Base-by-base conservation (phyloP, 352 stramenopile genomes). In the Phytophthora brassicae region DNA sequence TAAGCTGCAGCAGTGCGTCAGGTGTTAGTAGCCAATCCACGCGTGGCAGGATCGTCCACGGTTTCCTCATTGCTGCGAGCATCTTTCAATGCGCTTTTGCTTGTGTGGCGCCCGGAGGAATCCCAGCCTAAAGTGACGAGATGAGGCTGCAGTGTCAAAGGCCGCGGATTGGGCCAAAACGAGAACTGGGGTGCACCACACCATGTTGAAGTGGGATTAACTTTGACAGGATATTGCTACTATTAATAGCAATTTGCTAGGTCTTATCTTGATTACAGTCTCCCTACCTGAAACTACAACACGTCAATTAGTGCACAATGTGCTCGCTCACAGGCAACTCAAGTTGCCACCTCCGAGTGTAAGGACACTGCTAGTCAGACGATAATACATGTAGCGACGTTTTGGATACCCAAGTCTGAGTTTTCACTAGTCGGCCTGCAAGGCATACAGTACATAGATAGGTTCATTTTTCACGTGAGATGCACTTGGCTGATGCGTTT, bases 1-100 rank as follows among this genome's bases (percentile, higher is more conserved):
- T 49, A 16, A 66, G 43, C 65, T 89, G 76, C 17, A 92, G 69
- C 42, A 84, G 53, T 28, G 70, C 52, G 33, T 81, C 77, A 42
- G 79, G 77, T 28, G 72, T 70, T 13, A 77, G 54, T 44, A 81
- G 52, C 68, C 62, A 74, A 52, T 74, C 59, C 38, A 75, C 22
- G 24, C 59, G 47, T 12, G 56, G 51, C 24, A 77, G 42, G 41
- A 77, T 42, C 33, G 69, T 58, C 56, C 62, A 64, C 36, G 51
- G 35, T 61, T 64, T 67, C 36, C 42, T 44, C 45, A 67, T 57
- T 45, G 36, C 49, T 2, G 42, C 23, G 31, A 69, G 48, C 56
- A 64, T 64, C 39, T 31, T 39, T n/a, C n/a, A n/a, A n/a, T n/a
- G n/a, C n/a, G n/a, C n/a, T n/a, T n/a, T n/a, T n/a, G n/a, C n/a